A percentile compares a stretch with the other conserved stretches of the same genome.
These are phyloP conservation scores for Amesomyces nigricolor DNA, from an alignment of 2,329 filamentous ascomycete genomes.

Conservation along the genomic window DNA sequence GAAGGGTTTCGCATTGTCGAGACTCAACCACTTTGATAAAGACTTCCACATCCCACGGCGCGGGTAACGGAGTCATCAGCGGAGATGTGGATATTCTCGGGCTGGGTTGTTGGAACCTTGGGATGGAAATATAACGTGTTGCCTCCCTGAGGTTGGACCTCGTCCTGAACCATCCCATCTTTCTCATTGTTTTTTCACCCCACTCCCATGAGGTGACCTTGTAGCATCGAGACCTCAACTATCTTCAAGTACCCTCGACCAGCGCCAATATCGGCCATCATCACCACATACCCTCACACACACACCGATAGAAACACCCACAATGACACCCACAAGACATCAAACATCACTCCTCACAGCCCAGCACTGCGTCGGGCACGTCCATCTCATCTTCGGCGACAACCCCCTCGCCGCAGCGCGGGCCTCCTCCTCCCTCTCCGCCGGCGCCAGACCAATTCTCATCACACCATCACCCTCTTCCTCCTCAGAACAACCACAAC, in stretches of 20 bases:
- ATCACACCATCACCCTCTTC: slow-evolving; percentile 52
- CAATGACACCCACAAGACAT: slow-evolving; percentile 23
- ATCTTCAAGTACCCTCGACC: neutral
- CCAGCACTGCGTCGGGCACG: slow-evolving; percentile 60
- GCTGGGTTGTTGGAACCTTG: neutral
- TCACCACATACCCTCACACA: slow-evolving; percentile 19
- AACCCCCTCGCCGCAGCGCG: slow-evolving; percentile 83
- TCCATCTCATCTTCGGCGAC: slow-evolving; percentile 81
- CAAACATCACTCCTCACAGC: slow-evolving; percentile 61
- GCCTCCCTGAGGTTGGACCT: neutral
- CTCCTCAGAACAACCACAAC: neutral
- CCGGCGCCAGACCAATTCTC: slow-evolving; percentile 75
- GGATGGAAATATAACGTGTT: neutral
- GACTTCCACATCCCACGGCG: slow-evolving; percentile 12
- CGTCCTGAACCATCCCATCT: neutral
- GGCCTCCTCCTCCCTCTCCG: slow-evolving; percentile 71
- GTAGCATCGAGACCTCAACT: neutral
- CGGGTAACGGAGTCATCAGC: slow-evolving; percentile 11
- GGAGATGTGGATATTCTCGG: slow-evolving; percentile 19
- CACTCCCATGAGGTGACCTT: neutral
- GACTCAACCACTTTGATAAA: slow-evolving; percentile 12
- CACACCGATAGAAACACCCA: slow-evolving; percentile 14
- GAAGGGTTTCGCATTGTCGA: neutral
- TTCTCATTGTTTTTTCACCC: neutral
- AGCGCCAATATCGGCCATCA: neutral